Evolutionary conservation across 2,329 filamentous ascomycete genomes (phyloP).

Genomic region (Paraconiothyrium sp.): DNA sequence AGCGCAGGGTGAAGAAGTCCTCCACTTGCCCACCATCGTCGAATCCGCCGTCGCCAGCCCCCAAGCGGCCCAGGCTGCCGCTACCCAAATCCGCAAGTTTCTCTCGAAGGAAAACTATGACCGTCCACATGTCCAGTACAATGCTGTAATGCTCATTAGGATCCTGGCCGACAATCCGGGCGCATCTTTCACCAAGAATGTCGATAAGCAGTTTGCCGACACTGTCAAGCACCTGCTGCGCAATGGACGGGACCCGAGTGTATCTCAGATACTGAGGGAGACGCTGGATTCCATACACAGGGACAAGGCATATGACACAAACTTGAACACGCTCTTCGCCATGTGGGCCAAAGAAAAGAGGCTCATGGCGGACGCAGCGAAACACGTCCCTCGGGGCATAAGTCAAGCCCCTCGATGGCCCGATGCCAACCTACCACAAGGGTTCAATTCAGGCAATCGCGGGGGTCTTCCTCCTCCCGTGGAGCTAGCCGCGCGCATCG

Average conservation of each 20-base stretch:
- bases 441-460: conserved; percentile 4
- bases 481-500: conserved; percentile 83
- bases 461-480: conserved; percentile 68
- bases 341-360: conserved; percentile 88
- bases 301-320: conserved; percentile 77
- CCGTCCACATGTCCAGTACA: conserved; percentile 83
- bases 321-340: conserved; percentile 72
- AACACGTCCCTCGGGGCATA: conserved; percentile 51
- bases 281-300: conserved; percentile 81
- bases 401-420: conserved; percentile 55
- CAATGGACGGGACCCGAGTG: conserved; percentile 74
- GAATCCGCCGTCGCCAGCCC: conserved; percentile 94
- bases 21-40: conserved; percentile 92
- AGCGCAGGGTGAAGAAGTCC: conserved; percentile 82
- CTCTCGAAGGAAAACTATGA: conserved; percentile 74
- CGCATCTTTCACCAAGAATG: conserved; percentile 85
- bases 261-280: conserved; percentile 87
- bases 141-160: conserved; percentile 92
- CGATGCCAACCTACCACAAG: conserved; percentile 25
- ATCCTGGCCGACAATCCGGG: conserved; percentile 95
- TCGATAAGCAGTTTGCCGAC: conserved; percentile 85
- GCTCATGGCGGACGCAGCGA: conserved; percentile 58
- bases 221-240: conserved; percentile 79
- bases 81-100: conserved; percentile 82
- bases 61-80: conserved; percentile 81